Base-by-base conservation (phyloP, 2,329 filamentous ascomycete genomes). In the Taxawa tesnikishii region DNA sequence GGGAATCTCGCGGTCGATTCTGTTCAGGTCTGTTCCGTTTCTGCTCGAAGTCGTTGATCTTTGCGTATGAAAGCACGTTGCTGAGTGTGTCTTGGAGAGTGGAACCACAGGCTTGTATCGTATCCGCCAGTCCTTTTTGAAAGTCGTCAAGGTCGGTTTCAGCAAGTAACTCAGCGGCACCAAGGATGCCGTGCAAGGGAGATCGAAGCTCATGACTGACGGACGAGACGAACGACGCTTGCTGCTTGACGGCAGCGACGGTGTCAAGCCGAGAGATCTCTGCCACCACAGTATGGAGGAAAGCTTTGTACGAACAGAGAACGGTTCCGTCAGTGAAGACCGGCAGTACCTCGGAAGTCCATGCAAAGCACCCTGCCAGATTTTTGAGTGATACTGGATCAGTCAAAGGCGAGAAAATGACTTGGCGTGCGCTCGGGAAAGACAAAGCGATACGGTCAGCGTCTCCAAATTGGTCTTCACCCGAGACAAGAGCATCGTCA, bases 361-460 rank as follows among this genome's bases (percentile, higher is more conserved):
- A 62, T 3, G 56, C 48, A 29, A 61, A 35, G 15, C 32, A 23
- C 2, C 28, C 50, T 42, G 26, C 48, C 37, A 36, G 47, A 47
- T 60, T 56, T 13, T 54, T 57, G 17, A 48, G 45, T 29, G 48
- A 44, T 4, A 58, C 55, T n/a, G 59, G 56, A 37, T 69, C 66
- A 59, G 63, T 69, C 0, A 70, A 41, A 0, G 66, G 65, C 3
- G 68, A 48, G 32, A 70, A 68, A 3, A 68, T 55, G 4, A 70
- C 53, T n/a, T n/a, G n/a, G n/a, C n/a, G n/a, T n/a, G n/a, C n/a
- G n/a, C n/a, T n/a, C n/a, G n/a, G n/a, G n/a, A n/a, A n/a, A n/a
- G n/a, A n/a, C n/a, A n/a, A n/a, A n/a, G n/a, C n/a, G n/a, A n/a
- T n/a, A n/a, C n/a, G n/a, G n/a, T n/a, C n/a, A n/a, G n/a, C n/a